Conservation (phyloP, 257 asterid species). For the Lantana camara region DNA sequence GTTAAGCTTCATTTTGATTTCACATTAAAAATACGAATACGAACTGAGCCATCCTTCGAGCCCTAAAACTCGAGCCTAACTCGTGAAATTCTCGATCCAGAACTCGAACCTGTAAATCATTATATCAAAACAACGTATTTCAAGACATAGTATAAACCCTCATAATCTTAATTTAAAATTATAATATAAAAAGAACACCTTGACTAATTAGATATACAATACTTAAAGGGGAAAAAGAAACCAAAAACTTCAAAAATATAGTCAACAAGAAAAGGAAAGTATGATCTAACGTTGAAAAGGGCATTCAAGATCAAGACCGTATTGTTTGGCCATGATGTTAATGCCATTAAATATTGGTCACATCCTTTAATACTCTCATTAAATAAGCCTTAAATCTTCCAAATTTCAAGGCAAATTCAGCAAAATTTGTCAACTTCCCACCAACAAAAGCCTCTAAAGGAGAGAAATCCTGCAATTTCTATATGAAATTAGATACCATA, state of each 20-base stretch:
- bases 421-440: not conserved
- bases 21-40: not conserved
- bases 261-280: constrained; percentile 2
- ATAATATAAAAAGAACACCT: too few relatives aligned
- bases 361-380: not conserved
- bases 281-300: not conserved
- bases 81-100: not conserved
- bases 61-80: too few relatives aligned
- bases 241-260: not conserved
- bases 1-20: not conserved
- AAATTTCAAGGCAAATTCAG: not conserved
- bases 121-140: too few relatives aligned
- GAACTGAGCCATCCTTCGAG: too few relatives aligned
- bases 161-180: too few relatives aligned
- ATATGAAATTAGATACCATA: too few relatives aligned
- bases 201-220: not conserved
- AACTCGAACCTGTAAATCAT: too few relatives aligned
- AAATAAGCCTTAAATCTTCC: not conserved
- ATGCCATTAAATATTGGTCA: constrained; percentile 15
- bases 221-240: constrained; percentile 1
- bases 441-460: not conserved
- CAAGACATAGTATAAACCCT: too few relatives aligned
- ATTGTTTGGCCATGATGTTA: not conserved
- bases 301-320: constrained; percentile 1
- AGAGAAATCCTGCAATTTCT: not conserved